A percentile compares a stretch with the other conserved stretches of the same genome.
Evolutionary conservation across 257 asterid genomes (phyloP).

Genomic region (Solanum appendiculatum): DNA sequence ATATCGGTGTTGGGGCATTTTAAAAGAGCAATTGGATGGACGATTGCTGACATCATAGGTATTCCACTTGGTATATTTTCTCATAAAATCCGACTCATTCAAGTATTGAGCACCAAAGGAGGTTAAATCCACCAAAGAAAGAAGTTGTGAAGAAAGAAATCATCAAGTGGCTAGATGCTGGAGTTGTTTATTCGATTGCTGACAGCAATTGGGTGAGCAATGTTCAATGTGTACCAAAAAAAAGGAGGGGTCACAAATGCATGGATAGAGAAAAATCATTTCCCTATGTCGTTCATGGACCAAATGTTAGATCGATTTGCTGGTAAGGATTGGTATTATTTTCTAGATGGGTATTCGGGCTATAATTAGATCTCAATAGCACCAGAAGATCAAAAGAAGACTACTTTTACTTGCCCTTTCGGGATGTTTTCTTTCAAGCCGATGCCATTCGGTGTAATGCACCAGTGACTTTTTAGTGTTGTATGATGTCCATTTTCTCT

Average conservation of each 20-base stretch:
- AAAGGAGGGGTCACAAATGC: too few species aligned
- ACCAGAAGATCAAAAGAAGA: neutral
- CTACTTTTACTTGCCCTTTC: neutral
- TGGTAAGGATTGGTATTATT: neutral
- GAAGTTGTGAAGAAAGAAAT: neutral
- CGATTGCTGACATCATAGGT: too few species aligned
- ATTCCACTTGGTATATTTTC: too few species aligned
- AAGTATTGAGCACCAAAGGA: neutral
- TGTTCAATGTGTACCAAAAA: neutral
- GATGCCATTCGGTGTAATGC: too few species aligned
- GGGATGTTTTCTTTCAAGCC: too few species aligned
- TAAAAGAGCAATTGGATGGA: too few species aligned
- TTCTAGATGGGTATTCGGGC: neutral
- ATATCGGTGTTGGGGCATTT: too few species aligned
- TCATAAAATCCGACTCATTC: neutral
- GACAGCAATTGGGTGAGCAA: neutral
- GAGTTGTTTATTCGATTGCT: neutral
- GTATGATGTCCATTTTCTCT: too few species aligned
- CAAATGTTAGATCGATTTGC: neutral
- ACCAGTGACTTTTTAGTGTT: too few species aligned
- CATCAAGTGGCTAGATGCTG: neutral
- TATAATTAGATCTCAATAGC: neutral
- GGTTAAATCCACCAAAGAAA: neutral
- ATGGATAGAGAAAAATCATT: neutral
- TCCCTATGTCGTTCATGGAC: neutral